A percentile compares a stretch with the other conserved stretches of the same genome.
phyloP scores from a whole-genome alignment of 441 rosid species.

The Aleurites moluccanus region DNA sequence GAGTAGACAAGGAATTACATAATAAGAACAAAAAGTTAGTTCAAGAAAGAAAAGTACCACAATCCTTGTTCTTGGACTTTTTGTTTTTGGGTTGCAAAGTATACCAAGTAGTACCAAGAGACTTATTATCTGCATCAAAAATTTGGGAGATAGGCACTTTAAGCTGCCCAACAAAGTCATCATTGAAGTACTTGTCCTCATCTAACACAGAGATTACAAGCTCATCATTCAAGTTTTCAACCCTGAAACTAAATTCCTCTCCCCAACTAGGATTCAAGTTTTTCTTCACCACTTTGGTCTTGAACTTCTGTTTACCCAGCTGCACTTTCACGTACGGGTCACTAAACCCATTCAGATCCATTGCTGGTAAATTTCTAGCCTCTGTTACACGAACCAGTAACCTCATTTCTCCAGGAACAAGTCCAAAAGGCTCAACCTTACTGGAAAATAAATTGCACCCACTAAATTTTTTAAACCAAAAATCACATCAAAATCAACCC shows the following conservation, averaged over 20 bases:
- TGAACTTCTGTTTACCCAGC: conserved; percentile 68
- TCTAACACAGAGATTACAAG: conserved; percentile 71
- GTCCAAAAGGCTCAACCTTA: not conserved
- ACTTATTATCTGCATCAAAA: conserved; percentile 73
- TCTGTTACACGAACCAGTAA: conserved; percentile 71
- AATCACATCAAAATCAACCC: not conserved
- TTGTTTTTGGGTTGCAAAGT: conserved; percentile 73
- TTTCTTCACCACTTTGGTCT: conserved; percentile 89
- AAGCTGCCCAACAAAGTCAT: conserved; percentile 79
- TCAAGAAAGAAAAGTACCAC: conserved; percentile 45
- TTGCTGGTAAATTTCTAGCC: conserved; percentile 78
- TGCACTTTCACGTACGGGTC: conserved; percentile 88
- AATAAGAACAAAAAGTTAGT: not conserved
- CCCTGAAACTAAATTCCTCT: conserved; percentile 82
- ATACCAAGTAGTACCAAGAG: conserved; percentile 81
- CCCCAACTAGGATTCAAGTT: conserved; percentile 85
- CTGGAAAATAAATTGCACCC: conserved; percentile 9
- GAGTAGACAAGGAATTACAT: too few relatives aligned
- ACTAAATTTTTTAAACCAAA: not conserved
- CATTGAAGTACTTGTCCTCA: conserved; percentile 85
- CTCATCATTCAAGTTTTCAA: conserved; percentile 90
- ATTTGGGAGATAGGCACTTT: conserved; percentile 61
- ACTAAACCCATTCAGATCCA: conserved; percentile 81
- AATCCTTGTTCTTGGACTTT: conserved; percentile 70
- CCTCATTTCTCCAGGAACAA: conserved; percentile 43